phyloP scores from a whole-genome alignment of 164 flowering plant species.

The Annona cherimola region DNA sequence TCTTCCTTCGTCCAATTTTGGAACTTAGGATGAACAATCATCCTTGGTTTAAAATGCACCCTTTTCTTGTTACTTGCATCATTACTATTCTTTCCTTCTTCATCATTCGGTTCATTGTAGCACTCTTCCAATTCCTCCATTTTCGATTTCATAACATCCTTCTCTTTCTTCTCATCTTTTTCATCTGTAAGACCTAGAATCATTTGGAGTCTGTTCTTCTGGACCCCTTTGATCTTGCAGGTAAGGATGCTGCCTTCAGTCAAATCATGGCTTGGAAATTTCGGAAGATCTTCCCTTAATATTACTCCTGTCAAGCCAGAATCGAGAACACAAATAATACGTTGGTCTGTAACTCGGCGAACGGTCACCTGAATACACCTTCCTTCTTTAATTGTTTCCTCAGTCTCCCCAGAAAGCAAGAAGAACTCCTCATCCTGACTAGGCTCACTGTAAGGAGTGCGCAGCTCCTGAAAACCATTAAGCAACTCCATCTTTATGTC shows the following conservation, averaged over 20 bases:
- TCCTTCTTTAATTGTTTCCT: conserved; percentile 79
- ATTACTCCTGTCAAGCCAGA: conserved; percentile 85
- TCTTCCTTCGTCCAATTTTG: conserved; percentile 89
- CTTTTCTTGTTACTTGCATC: conserved; percentile 80
- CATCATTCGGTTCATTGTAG: conserved; percentile 65
- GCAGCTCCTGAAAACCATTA: conserved; percentile 82
- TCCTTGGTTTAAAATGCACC: conserved; percentile 89
- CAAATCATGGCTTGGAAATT: conserved; percentile 51
- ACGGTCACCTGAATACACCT: conserved; percentile 82
- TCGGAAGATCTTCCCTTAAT: conserved; percentile 59
- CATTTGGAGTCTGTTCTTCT: conserved; percentile 68
- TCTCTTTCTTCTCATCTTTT: conserved; percentile 43
- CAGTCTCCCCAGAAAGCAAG: conserved; percentile 91
- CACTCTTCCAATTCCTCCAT: conserved; percentile 45
- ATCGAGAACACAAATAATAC: conserved; percentile 67
- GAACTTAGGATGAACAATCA: conserved; percentile 95
- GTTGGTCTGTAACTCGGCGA: conserved; percentile 62
- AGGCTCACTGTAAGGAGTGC: conserved; percentile 63
- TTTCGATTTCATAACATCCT: conserved; percentile 16
- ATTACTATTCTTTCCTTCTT: conserved; percentile 36
- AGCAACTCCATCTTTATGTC: conserved; percentile 74
- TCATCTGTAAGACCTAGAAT: conserved; percentile 46
- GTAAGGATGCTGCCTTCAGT: conserved; percentile 64
- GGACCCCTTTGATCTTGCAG: conserved; percentile 67
- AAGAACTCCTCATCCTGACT: conserved; percentile 80